Evolutionary conservation across 352 stramenopile genomes (phyloP), one percentile per base, ranked within the genome.

Genomic region (Globisporangium paddicum): DNA sequence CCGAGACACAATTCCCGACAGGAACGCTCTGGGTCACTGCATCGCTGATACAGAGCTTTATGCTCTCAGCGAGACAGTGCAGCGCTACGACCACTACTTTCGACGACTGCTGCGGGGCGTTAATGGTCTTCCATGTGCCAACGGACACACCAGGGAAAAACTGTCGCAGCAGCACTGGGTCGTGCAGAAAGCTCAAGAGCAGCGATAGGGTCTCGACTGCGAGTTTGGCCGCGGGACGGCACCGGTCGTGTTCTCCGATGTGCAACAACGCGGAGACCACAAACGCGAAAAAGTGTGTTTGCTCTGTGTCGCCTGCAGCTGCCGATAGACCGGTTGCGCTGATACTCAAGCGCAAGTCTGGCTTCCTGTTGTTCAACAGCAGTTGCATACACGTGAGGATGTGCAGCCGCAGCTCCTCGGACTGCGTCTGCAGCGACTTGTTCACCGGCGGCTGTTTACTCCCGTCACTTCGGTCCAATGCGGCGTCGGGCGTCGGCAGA

Each of bases 241-340:
- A 86, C 0, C 69, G 60, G 58, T 86, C 79, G 23, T 66, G 69
- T 55, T 88, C 61, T 13, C 72, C 76, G 23, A 91, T 66, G 54
- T 90, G 72, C 44, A 93, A 58, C 23, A 91, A 53, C 49, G 73
- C 67, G 8, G 76, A 78, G 11, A 93, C 68, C 5, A 81, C 30
- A 52, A 90, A 93, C 28, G 81, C 81, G 51, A 91, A 72, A 37
- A 93, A 89, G 57, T 93, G 68, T 13, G 75, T 68, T 18, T 78
- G 64, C 28, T 89, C 71, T 10, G 63, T 53, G 7, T 11, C 18
- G n/a, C 21, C n/a, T 26, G 25, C 14, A n/a, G n/a, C 32, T 18
- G n/a, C 30, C 13, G 46, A 38, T 18, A 18, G 18, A 19, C 8
- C n/a, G 2, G 16, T 19, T 37, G 46, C 23, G 21, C 13, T 23